Conservation (phyloP, 208 protist genomes). For the Leishmania turanica region DNA sequence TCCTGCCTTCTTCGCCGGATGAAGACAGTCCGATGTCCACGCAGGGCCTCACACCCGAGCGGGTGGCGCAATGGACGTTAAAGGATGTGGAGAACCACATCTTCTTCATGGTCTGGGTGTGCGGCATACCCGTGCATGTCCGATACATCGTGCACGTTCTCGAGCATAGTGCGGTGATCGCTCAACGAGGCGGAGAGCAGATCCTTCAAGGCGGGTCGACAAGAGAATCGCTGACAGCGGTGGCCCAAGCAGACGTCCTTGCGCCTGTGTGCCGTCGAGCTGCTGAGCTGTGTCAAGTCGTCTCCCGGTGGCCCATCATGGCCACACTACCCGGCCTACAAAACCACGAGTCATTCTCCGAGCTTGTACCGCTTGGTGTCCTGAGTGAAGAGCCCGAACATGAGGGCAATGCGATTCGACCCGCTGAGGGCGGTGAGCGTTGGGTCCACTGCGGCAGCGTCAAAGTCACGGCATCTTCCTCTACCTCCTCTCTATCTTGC, state of each 20-base stretch:
- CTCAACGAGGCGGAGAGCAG: background rate
- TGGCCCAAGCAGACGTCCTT: constrained; percentile 35
- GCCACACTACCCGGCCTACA: background rate
- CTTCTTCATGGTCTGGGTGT: constrained; percentile 71
- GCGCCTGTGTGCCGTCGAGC: constrained; percentile 33
- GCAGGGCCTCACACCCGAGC: background rate
- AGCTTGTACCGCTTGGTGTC: constrained; percentile 7
- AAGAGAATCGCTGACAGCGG: background rate
- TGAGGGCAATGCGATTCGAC: background rate
- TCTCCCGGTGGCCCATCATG: constrained; percentile 12
- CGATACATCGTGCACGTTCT: constrained; percentile 59
- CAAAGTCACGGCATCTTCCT: too few species aligned
- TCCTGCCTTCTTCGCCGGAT: background rate
- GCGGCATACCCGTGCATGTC: constrained; percentile 61
- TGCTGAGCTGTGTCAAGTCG: constrained; percentile 9
- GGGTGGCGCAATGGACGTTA: constrained; percentile 24
- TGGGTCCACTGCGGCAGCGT: background rate
- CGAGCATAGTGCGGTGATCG: constrained; percentile 16
- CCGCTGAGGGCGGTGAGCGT: background rate
- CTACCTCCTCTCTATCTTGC: background rate
- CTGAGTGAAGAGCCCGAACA: background rate
- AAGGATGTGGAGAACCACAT: constrained; percentile 55
- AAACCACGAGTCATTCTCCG: background rate
- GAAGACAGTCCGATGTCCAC: background rate
- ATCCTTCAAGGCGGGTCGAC: background rate